A percentile compares a stretch with the other conserved stretches of the same genome.
These are phyloP conservation scores for Fusarium nygamai DNA, from an alignment of 2,329 filamentous ascomycete species.

Conservation along the genomic window DNA sequence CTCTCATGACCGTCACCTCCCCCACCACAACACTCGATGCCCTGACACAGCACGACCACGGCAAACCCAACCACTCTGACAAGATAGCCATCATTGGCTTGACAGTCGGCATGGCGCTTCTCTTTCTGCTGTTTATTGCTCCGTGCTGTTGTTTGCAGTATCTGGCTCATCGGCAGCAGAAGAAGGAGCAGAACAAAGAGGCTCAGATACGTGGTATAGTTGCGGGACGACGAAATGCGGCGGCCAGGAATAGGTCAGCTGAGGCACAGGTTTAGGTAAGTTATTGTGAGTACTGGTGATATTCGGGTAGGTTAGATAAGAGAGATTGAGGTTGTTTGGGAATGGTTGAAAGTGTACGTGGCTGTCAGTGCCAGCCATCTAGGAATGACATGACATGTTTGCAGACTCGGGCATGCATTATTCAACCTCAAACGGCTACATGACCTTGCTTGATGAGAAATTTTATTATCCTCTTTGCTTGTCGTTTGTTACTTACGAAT, in stretches of 20 bases:
- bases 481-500: not conserved
- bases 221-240: too few species aligned
- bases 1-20: constrained; percentile 1
- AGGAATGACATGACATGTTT: not conserved
- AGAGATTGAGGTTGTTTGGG: not conserved
- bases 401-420: not conserved
- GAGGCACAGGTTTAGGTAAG: not conserved
- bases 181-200: not conserved
- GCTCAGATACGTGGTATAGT: not conserved
- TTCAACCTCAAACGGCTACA: too few species aligned
- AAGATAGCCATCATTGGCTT: constrained; percentile 1
- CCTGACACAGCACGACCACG: not conserved
- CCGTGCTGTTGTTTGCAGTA: constrained; percentile 15
- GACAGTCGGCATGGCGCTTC: not conserved
- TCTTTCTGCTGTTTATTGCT: constrained; percentile 17
- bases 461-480: too few species aligned
- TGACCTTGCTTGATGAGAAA: not conserved
- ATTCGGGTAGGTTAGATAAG: not conserved
- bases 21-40: not conserved
- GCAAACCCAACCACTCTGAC: not conserved
- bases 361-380: not conserved
- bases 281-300: not conserved
- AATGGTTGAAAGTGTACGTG: not conserved
- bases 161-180: constrained; percentile 7
- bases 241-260: not conserved